Evolutionary conservation across 2,329 filamentous ascomycete species (phyloP), one percentile per base, ranked within the genome.

Genomic region (Pestalotiopsis sp.): DNA sequence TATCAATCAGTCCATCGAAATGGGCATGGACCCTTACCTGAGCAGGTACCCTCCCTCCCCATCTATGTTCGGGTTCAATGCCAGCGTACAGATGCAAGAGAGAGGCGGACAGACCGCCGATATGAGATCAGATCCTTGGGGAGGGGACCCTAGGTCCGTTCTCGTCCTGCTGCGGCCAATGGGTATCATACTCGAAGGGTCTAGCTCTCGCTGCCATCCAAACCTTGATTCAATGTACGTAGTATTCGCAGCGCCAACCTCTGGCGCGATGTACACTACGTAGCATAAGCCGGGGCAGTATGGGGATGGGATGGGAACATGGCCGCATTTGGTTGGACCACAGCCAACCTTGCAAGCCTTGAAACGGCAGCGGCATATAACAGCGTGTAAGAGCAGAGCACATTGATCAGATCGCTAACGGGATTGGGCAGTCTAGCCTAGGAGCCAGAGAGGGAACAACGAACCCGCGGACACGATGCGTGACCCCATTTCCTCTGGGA

Each of bases 361-460:
- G 59, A 61, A 61, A 61, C 59, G 59, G 25, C 59, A 27, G 59
- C 27, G 36, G 45, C 17, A 52, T 52, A 31, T 31, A 31, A 31
- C 27, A 31, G 27, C 27, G 27, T 31, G 27, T 31, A 31, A 31
- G 27, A 31, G 6, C 27, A 36, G 59, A n/a, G 59, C 59, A 61
- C 59, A 61, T 36, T 61, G 11, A 20, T 20, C 13, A 39, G n/a
- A n/a, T 38, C 23, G 59, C 59, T 61, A 38, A 61, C 59, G 59
- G 59, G 59, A 61, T 61, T 61, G 59, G 59, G 59, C 59, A 13
- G n/a, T 39, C 59, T 61, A 27, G n/a, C 7, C 13, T n/a, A 36
- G 20, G 58, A 23, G 14, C 6, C 27, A 17, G 14, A 13, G 17
- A n/a, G 59, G 25, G 59, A 31, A 31, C 27, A 31, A 31, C 27